Base-by-base conservation (phyloP, 2,329 filamentous ascomycete species). In the Monilinia aucupariae region DNA sequence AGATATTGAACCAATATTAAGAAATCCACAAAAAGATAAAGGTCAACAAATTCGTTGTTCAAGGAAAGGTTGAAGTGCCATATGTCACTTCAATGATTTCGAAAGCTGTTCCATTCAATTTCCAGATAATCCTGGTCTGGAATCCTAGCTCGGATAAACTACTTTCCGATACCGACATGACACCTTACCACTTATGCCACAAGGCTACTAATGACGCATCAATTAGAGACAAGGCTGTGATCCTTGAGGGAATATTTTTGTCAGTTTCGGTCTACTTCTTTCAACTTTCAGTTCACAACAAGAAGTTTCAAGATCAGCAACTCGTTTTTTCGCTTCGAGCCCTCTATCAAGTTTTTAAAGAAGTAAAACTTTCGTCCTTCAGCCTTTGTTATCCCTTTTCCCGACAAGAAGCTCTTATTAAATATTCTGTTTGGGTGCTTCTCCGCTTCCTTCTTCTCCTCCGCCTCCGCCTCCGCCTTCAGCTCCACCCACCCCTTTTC, bases 51-150 rank as follows among this genome's bases (percentile, higher is more conserved):
- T 10, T 34, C 45, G 2, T 43, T 32, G 12, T 22, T 55, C 2
- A 22, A 25, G 27, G 30, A 43, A 37, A 43, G 37, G 27, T 45
- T 27, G 7, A 45, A 56, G 53, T 56, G 53, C 34, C 30, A 20
- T n/a, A 51, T 51, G 20, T 51, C 49, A 51, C 15, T 32, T 52
- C 47, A 49, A 41, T 51, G 22, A 37, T 41, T n/a, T 52, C 48
- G 30, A 63, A 41, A 64, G 43, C 59, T 55, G 49, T 47, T 49
- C n/a, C 12, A 13, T 22, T 59, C 4, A 58, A 50, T 22, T 32
- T 43, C 48, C 51, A 48, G 37, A 30, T 25, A 39, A 43, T 62
- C 48, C 39, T 17, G 37, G 41, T 61, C 20, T 8, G 25, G 3
- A 32, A 41, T 30, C 34, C 52, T 62, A 22, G n/a, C 20, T 32